A percentile compares a stretch with the other conserved stretches of the same genome.
Evolutionary conservation across 2,329 filamentous ascomycete species (phyloP).

Genomic region (Domatiomyces catenatus): DNA sequence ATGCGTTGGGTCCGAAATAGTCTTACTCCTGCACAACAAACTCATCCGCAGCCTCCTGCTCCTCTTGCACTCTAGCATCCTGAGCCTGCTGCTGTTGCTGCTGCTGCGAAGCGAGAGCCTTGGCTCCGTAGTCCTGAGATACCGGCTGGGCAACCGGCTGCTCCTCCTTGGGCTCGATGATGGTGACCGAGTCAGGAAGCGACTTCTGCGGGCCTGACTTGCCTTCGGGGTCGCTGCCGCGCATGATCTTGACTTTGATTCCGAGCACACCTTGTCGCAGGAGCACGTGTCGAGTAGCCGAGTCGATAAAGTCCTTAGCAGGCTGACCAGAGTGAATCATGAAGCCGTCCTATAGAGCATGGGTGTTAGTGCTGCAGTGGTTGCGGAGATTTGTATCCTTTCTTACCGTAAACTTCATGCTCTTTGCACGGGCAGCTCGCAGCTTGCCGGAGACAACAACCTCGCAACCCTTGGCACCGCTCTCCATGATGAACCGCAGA

Average conservation of each 20-base stretch:
- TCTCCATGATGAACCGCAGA: constrained; percentile 99
- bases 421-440: constrained; percentile 96
- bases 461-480: constrained; percentile 98
- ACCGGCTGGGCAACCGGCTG: constrained; percentile 84
- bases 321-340: constrained; percentile 99
- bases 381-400: neutral
- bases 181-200: constrained; percentile 94
- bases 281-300: constrained; percentile 95
- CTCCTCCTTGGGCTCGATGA: constrained; percentile 99
- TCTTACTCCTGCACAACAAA: neutral
- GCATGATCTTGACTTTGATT: constrained; percentile 99
- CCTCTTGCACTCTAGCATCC: constrained; percentile 43
- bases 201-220: constrained; percentile 96
- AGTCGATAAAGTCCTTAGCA: constrained; percentile 98
- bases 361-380: neutral
- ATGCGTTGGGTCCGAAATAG: no score
- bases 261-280: constrained; percentile 98
- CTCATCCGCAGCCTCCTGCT: constrained; percentile 23
- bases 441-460: constrained; percentile 99
- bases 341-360: constrained; percentile 60
- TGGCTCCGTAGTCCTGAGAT: constrained; percentile 97
- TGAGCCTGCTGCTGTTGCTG: constrained; percentile 24
- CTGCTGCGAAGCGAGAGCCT: constrained; percentile 55
- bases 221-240: constrained; percentile 96
- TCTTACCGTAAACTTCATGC: constrained; percentile 98